Evolutionary conservation across 345 rosid genomes (phyloP), one percentile per base, ranked within the genome.

Genomic region (Geranium brycei): DNA sequence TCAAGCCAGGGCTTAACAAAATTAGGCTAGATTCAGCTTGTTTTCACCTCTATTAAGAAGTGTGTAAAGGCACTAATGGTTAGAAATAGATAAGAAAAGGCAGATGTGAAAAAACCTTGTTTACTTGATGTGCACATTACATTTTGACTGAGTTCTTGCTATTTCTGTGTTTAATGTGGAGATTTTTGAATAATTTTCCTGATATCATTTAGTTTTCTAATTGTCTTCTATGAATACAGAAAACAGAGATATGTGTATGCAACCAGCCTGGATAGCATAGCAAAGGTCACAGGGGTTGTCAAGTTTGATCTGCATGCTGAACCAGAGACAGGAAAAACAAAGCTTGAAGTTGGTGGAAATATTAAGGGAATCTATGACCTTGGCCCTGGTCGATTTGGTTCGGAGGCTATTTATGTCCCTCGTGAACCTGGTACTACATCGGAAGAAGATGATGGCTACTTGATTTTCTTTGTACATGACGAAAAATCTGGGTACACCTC

Each of bases 241-340:
- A 89, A 92, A 74, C 99, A 89, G 71, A 81, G 99, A 76, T 92
- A 84, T 35, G 95, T 92, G 15, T 92, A 92, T 60, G 99, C 96
- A 64, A 81, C 95, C 76, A 80, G 62, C 79, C 80, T 93, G 78
- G 96, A 83, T 71, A 81, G 84, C 82, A 82, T 89, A 51, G 93
- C 82, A 16, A 86, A 82, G 84, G 89, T 93, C 17, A 81, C 75
- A 10, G 97, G 96, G 31, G 63, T 89, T 68, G 79, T 83, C 75
- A 93, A 93, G 75, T 85, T 89, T 68, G 99, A 93, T 80, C 93
- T 90, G 66, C 90, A 81, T 59, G 82, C 70, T 32, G 97, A 93
- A 68, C 87, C 93, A 51, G 91, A 85, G 80, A 64, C 71, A 57
- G 91, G 82, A 35, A 89, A 85, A 71, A 62, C 19, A 35, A 74